Evolutionary conservation across 106 monocot genomes (phyloP).

Genomic region (Gastrodia elata): DNA sequence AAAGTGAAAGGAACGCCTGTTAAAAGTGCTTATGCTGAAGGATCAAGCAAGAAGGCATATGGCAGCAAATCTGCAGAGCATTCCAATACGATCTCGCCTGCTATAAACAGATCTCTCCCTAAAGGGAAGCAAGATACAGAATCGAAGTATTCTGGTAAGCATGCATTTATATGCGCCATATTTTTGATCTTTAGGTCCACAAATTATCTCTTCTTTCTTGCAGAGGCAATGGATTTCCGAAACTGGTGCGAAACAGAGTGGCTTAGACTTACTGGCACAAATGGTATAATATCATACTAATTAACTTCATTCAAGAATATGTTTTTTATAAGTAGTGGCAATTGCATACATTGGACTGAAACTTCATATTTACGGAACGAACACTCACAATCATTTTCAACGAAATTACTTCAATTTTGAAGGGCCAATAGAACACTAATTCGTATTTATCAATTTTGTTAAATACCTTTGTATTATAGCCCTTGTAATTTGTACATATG

Average conservation of each 20-base stretch:
- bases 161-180: neutral
- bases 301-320: neutral
- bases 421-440: too few relatives aligned
- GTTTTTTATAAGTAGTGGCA: neutral
- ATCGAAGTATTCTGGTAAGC: slow-evolving; percentile 47
- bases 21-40: slow-evolving; percentile 18
- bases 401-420: too few relatives aligned
- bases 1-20: slow-evolving; percentile 26
- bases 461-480: too few relatives aligned
- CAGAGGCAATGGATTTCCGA: slow-evolving; percentile 97
- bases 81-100: slow-evolving; percentile 19
- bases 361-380: too few relatives aligned
- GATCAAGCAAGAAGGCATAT: slow-evolving; percentile 25
- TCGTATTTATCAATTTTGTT: too few relatives aligned
- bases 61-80: slow-evolving; percentile 13
- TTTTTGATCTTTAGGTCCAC: neutral
- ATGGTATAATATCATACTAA: slow-evolving; percentile 24
- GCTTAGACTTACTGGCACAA: slow-evolving; percentile 68
- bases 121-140: slow-evolving; percentile 41
- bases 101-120: slow-evolving; percentile 16
- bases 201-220: slow-evolving; percentile 2
- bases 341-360: too few relatives aligned
- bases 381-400: too few relatives aligned
- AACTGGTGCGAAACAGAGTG: slow-evolving; percentile 82
- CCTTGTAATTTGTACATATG: too few relatives aligned